Conservation (phyloP, 805 yeast genomes). For the Sungouiozyma intestinalis region DNA sequence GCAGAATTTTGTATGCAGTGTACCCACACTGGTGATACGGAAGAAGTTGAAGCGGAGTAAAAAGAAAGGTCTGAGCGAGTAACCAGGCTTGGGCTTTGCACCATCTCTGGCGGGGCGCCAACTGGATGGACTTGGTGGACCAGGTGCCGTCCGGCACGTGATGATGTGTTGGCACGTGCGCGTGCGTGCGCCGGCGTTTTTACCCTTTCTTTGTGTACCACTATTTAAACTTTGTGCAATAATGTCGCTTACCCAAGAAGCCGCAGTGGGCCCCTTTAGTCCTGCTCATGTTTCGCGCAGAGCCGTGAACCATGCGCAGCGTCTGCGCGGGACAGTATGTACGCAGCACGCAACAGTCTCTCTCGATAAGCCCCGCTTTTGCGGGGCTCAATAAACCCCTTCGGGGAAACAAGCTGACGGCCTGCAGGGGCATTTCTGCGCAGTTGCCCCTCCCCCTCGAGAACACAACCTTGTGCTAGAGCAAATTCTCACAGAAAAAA, state of each 20-base stretch:
- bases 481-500: too few species aligned
- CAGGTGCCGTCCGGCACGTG: too few species aligned
- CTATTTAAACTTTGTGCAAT: too few species aligned
- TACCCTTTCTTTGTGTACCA: too few species aligned
- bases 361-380: neutral
- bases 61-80: constrained; percentile 20
- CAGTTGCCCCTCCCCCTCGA: neutral
- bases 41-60: constrained; percentile 24
- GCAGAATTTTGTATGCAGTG: constrained; percentile 26
- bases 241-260: neutral
- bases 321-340: neutral
- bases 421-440: too few species aligned
- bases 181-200: too few species aligned
- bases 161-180: too few species aligned
- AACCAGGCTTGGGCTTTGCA: neutral
- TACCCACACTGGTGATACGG: constrained; percentile 26
- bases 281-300: neutral
- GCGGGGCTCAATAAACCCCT: neutral
- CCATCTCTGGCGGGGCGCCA: neutral
- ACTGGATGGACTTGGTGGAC: too few species aligned
- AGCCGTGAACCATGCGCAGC: neutral
- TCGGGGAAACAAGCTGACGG: neutral
- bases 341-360: neutral
- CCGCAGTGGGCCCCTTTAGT: neutral
- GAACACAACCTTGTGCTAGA: neutral